These are phyloP conservation scores for Stromatinia cepivora DNA, from an alignment of 2,329 filamentous ascomycete species.

Conservation along the genomic window DNA sequence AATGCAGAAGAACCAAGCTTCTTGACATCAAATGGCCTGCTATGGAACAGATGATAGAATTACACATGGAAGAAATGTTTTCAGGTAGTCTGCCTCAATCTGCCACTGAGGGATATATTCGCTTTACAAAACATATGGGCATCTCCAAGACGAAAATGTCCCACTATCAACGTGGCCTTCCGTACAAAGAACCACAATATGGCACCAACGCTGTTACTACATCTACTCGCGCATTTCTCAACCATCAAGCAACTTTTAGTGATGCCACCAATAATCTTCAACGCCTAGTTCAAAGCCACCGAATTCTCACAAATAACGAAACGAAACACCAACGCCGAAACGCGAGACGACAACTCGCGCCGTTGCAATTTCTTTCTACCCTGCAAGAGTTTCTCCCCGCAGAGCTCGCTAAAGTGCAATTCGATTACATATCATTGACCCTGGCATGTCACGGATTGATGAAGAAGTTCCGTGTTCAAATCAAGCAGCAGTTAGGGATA, in stretches of 20 bases:
- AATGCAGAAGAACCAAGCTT: neutral
- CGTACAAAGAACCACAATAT: neutral
- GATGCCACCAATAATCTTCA: neutral
- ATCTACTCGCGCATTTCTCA: neutral
- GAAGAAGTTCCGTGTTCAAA: conserved; percentile 1
- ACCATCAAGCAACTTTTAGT: neutral
- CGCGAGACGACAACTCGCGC: neutral
- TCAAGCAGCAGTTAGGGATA: neutral
- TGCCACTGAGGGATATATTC: neutral
- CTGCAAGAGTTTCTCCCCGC: neutral
- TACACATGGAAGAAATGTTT: neutral
- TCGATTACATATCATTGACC: neutral
- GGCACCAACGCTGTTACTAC: neutral
- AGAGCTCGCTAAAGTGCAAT: neutral
- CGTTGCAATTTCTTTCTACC: neutral
- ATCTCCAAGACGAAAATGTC: neutral
- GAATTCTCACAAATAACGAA: neutral
- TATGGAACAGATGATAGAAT: neutral
- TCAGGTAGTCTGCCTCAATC: neutral
- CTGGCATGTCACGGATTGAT: neutral
- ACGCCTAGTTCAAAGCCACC: neutral
- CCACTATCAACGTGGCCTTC: neutral
- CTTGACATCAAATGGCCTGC: neutral
- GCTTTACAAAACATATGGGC: neutral
- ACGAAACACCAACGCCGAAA: neutral